Conservation (phyloP, 257 asterid species). For the Capsicum rhomboideum region DNA sequence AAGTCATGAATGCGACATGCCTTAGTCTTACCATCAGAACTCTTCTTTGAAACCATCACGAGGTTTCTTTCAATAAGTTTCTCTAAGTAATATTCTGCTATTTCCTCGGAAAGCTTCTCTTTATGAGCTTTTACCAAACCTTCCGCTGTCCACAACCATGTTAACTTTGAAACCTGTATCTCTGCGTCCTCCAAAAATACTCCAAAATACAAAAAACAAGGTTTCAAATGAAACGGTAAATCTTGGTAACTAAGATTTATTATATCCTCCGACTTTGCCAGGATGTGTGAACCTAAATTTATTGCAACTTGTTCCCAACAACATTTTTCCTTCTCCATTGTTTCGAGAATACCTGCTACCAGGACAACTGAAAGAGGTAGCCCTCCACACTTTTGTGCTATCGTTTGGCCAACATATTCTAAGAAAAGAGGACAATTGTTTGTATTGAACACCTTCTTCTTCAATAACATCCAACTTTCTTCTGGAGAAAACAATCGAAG, state of each 20-base stretch:
- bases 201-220: neutral
- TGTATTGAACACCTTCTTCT: neutral
- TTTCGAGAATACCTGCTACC: neutral
- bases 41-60: neutral
- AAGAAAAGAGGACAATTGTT: neutral
- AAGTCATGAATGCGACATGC: conserved; percentile 2
- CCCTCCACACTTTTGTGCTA: neutral
- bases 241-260: neutral
- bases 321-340: neutral
- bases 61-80: neutral
- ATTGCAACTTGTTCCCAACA: too few relatives aligned
- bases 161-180: neutral
- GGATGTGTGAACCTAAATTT: neutral
- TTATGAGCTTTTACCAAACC: neutral
- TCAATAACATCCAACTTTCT: conserved; percentile 24
- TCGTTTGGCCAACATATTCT: neutral
- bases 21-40: neutral
- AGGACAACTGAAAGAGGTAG: neutral
- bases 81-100: neutral
- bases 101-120: neutral
- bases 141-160: conserved; percentile 3
- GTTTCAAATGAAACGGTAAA: neutral
- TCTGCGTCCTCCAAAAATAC: neutral
- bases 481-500: conserved; percentile 1
- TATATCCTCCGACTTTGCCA: neutral